phyloP scores from a whole-genome alignment of 441 rosid genomes.

The Syzygium malaccense region DNA sequence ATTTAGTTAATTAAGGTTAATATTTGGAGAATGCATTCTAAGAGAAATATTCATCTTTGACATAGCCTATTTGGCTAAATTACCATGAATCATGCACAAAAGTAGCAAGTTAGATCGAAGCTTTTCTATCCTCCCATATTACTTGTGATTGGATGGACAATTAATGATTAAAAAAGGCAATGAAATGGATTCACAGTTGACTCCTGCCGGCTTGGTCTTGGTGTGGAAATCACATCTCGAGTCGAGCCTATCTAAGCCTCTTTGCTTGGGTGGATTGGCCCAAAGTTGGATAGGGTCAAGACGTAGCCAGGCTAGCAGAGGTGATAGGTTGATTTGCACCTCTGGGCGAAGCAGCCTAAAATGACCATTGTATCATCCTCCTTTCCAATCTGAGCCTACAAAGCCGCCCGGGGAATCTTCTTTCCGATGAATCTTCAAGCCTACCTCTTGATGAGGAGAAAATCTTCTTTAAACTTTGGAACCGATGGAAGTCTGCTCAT shows the following conservation, averaged over 20 bases:
- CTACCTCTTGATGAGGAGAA: not conserved
- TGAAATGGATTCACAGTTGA: not conserved
- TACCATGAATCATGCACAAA: not conserved
- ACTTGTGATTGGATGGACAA: not conserved
- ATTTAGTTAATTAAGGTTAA: not conserved
- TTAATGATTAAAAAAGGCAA: not conserved
- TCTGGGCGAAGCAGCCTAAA: not conserved
- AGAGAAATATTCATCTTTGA: not conserved
- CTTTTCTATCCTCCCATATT: not conserved
- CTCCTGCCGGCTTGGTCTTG: not conserved
- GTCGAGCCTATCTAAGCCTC: not conserved
- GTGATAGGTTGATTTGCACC: not conserved
- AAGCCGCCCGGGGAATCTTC: not conserved
- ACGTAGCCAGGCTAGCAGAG: not conserved
- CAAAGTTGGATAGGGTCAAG: not conserved
- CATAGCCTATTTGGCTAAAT: not conserved
- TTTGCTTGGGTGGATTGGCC: not conserved
- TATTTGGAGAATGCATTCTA: not conserved
- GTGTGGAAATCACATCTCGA: not conserved
- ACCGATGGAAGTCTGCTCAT: not conserved
- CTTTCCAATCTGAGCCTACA: not conserved
- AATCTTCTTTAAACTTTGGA: not conserved
- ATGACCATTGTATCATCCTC: not conserved
- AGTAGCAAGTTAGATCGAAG: not conserved
- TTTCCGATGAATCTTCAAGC: not conserved